A percentile compares a stretch with the other conserved stretches of the same genome.
These are phyloP conservation scores for Macrocybe gigantea DNA, from an alignment of 768 basidiomycete genomes.

Conservation along the genomic window DNA sequence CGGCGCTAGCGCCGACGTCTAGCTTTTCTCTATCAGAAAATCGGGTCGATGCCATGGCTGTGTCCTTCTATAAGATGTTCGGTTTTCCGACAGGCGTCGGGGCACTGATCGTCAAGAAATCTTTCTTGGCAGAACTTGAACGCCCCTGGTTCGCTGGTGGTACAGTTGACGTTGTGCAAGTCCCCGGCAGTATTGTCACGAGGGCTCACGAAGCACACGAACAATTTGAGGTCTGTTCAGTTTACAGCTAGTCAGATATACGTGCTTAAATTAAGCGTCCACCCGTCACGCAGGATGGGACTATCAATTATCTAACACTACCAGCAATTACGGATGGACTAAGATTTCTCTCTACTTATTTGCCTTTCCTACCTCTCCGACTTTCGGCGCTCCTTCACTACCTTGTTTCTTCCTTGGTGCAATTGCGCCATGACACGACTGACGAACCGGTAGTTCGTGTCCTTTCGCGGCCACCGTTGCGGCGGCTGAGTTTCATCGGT, in stretches of 20 bases:
- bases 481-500: constrained; percentile 48
- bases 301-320: constrained; percentile 74
- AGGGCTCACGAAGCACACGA: constrained; percentile 55
- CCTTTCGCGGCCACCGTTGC: constrained; percentile 55
- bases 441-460: constrained; percentile 61
- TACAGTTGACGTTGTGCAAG: constrained; percentile 78
- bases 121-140: constrained; percentile 52
- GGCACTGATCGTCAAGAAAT: constrained; percentile 68
- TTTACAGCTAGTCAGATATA: constrained; percentile 3
- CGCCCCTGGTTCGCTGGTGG: constrained; percentile 87
- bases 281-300: constrained; percentile 59
- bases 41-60: constrained; percentile 74
- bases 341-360: constrained; percentile 69
- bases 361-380: constrained; percentile 74
- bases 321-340: constrained; percentile 78
- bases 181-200: constrained; percentile 67
- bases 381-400: constrained; percentile 65
- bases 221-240: constrained; percentile 63
- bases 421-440: constrained; percentile 55
- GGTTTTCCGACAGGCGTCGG: constrained; percentile 85
- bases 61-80: constrained; percentile 90
- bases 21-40: constrained; percentile 57
- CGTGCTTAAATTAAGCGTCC: neutral
- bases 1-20: constrained; percentile 73
- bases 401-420: constrained; percentile 48